Evolutionary conservation across 2,329 filamentous ascomycete species (phyloP).

Genomic region (Coniochaeta sp.): DNA sequence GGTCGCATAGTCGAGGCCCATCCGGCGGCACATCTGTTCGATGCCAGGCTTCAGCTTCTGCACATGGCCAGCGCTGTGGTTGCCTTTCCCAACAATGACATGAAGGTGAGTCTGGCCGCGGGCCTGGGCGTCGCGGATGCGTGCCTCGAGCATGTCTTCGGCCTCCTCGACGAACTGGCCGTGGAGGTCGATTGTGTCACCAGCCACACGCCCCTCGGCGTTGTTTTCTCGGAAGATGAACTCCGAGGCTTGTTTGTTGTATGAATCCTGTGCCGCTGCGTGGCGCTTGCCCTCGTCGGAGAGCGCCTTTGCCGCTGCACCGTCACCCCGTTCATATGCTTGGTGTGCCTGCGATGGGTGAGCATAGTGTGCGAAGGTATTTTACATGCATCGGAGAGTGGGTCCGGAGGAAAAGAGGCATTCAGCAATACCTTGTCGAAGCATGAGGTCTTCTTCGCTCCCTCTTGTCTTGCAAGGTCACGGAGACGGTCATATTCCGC

Average conservation of each 20-base stretch:
- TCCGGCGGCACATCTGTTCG: constrained; percentile 75
- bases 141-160: constrained; percentile 78
- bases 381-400: neutral
- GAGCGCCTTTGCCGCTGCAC: constrained; percentile 73
- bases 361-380: too few species aligned
- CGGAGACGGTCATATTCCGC: constrained; percentile 89
- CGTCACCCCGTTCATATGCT: constrained; percentile 79
- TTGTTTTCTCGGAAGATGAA: constrained; percentile 97
- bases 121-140: constrained; percentile 70
- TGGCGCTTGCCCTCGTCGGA: constrained; percentile 82
- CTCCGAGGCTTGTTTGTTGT: constrained; percentile 86
- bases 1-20: constrained; percentile 75
- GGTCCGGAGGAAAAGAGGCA: neutral
- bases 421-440: constrained; percentile 55
- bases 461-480: constrained; percentile 74
- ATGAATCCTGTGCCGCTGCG: constrained; percentile 75
- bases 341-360: constrained; percentile 50
- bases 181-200: constrained; percentile 88
- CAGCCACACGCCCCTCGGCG: constrained; percentile 61
- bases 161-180: constrained; percentile 94
- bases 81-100: constrained; percentile 93
- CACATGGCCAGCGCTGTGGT: constrained; percentile 73
- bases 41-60: constrained; percentile 96
- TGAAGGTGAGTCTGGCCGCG: constrained; percentile 77
- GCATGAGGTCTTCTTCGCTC: constrained; percentile 67